phyloP scores from a whole-genome alignment of 202 grass and related monocot genomes.

The Schoenoplectus triqueter region DNA sequence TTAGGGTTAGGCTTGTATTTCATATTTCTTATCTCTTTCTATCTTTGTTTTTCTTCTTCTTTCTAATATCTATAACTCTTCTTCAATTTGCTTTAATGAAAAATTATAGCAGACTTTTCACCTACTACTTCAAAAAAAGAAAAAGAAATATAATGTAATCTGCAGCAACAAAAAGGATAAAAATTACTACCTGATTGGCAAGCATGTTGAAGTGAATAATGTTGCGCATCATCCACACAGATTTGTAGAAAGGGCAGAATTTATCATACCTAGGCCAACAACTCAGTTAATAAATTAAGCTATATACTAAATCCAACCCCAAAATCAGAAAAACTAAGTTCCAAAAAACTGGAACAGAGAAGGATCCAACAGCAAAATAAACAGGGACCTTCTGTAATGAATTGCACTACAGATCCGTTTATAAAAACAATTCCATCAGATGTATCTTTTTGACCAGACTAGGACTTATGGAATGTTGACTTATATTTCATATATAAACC shows the following conservation, averaged over 20 bases:
- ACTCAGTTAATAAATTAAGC: background rate
- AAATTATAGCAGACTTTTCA: too few relatives aligned
- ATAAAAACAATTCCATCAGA: background rate
- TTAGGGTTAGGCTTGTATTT: too few relatives aligned
- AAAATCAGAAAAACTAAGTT: conserved; percentile 15
- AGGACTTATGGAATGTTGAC: background rate
- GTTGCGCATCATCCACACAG: conserved; percentile 96
- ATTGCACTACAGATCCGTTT: background rate
- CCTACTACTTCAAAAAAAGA: too few relatives aligned
- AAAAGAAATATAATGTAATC: conserved; percentile 14
- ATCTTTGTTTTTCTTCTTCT: too few relatives aligned
- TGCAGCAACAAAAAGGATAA: conserved; percentile 1
- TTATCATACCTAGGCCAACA: conserved; percentile 71
- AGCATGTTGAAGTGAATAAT: conserved; percentile 86
- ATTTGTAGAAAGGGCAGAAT: conserved; percentile 94
- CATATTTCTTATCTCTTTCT: too few relatives aligned
- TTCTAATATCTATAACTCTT: too few relatives aligned
- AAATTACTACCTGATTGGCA: conserved; percentile 68
- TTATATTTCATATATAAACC: background rate
- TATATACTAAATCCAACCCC: background rate
- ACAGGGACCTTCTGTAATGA: background rate
- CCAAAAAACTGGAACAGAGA: conserved; percentile 31
- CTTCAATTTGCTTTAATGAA: too few relatives aligned
- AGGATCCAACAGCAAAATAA: background rate
- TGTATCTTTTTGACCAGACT: background rate